A percentile compares a stretch with the other conserved stretches of the same genome.
These are phyloP conservation scores for Xylaria sp. DNA, from an alignment of 2,329 filamentous ascomycete genomes.

Conservation along the genomic window DNA sequence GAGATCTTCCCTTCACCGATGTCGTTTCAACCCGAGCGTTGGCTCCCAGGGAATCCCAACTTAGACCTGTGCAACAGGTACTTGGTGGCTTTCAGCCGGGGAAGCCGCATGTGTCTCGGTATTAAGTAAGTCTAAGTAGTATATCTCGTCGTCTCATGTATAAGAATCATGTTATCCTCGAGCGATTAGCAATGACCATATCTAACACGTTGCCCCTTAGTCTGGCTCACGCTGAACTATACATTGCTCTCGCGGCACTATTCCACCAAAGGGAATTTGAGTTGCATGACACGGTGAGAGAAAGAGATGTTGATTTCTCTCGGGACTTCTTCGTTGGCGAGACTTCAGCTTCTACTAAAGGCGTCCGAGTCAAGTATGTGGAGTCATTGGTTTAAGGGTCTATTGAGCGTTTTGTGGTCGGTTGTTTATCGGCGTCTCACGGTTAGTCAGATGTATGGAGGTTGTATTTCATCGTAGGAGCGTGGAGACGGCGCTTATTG, in stretches of 20 bases:
- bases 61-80: constrained; percentile 34
- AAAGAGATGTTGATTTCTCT: constrained; percentile 37
- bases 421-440: neutral
- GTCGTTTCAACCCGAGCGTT: constrained; percentile 37
- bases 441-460: neutral
- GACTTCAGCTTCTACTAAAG: constrained; percentile 27
- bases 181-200: no score
- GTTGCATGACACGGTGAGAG: constrained; percentile 32
- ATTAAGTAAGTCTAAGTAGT: constrained; percentile 33
- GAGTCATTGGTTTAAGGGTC: neutral
- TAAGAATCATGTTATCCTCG: neutral
- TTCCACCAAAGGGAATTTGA: constrained; percentile 32
- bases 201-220: constrained; percentile 26
- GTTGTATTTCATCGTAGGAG: no score
- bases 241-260: constrained; percentile 32
- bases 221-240: constrained; percentile 37
- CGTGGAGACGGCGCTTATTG: no score
- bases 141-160: neutral
- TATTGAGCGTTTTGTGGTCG: no score
- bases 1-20: constrained; percentile 33
- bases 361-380: constrained; percentile 33
- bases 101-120: constrained; percentile 37
- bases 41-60: constrained; percentile 36
- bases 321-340: constrained; percentile 40
- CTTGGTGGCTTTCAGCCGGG: constrained; percentile 33